Conservation (phyloP, 495 filamentous ascomycete genomes). For the Massariosphaeria phaeospora region DNA sequence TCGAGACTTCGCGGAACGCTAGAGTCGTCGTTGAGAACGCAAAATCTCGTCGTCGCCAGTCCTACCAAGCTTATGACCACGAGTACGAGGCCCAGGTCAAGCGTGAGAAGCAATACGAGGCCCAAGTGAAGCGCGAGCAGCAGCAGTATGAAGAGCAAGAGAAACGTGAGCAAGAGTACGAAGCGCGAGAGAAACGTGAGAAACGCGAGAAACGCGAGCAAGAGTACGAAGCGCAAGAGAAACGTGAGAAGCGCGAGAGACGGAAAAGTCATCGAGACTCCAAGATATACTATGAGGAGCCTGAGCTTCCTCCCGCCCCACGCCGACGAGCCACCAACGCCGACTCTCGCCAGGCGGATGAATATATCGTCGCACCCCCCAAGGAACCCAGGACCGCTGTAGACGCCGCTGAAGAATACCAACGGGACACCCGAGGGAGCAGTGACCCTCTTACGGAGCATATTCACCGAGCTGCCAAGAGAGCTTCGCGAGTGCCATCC, state of each 20-base stretch:
- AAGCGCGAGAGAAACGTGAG: background rate
- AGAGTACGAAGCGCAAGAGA: background rate
- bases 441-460: slow-evolving; percentile 11
- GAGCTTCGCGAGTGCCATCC: slow-evolving; percentile 13
- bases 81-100: slow-evolving; percentile 2
- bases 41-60: slow-evolving; percentile 11
- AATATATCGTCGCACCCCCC: slow-evolving; percentile 5
- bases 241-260: background rate
- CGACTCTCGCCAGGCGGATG: slow-evolving; percentile 12
- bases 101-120: background rate
- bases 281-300: slow-evolving; percentile 13
- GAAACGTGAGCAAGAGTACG: background rate
- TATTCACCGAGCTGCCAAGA: slow-evolving; percentile 22
- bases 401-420: slow-evolving; percentile 22
- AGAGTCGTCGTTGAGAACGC: slow-evolving; percentile 16
- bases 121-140: background rate
- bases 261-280: slow-evolving; percentile 1
- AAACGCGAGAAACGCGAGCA: background rate
- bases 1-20: slow-evolving; percentile 11
- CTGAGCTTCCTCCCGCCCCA: background rate
- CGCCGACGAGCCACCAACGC: slow-evolving; percentile 15
- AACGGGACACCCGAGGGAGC: slow-evolving; percentile 20
- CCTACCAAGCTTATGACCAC: slow-evolving; percentile 2
- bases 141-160: background rate
- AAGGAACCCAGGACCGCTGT: background rate